These are phyloP conservation scores for Jacaranda mimosifolia DNA, from an alignment of 257 asterid genomes.

Conservation along the genomic window DNA sequence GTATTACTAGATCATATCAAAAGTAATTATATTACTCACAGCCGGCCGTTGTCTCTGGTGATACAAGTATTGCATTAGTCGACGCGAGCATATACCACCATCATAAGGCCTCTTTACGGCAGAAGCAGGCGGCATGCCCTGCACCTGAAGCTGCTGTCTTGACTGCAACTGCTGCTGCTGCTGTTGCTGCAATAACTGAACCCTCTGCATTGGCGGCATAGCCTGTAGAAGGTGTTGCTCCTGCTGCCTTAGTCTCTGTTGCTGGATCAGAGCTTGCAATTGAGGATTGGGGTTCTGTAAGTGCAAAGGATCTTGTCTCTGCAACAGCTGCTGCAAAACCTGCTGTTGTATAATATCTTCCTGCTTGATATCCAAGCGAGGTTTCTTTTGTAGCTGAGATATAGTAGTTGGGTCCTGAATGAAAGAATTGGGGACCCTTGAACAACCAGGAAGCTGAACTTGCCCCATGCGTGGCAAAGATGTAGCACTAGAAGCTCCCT, in stretches of 20 bases:
- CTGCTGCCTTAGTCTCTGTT: conserved; percentile 86
- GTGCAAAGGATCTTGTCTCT: conserved; percentile 75
- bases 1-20: conserved; percentile 8
- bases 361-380: conserved; percentile 89
- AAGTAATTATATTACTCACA: conserved; percentile 60
- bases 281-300: conserved; percentile 81
- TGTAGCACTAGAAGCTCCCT: conserved; percentile 84
- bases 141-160: conserved; percentile 78
- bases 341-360: conserved; percentile 87
- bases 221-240: conserved; percentile 80
- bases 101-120: conserved; percentile 83
- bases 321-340: conserved; percentile 78
- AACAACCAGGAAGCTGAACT: conserved; percentile 63
- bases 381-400: conserved; percentile 89
- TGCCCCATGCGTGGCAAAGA: conserved; percentile 82
- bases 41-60: conserved; percentile 94
- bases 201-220: conserved; percentile 84
- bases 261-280: conserved; percentile 84
- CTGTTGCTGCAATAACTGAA: conserved; percentile 76
- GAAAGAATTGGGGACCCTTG: conserved; percentile 66
- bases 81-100: conserved; percentile 92
- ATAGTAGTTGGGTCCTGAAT: conserved; percentile 69
- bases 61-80: conserved; percentile 92
- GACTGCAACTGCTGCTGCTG: conserved; percentile 60
- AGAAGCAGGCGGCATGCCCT: conserved; percentile 71